Evolutionary conservation across 305 asterid species (phyloP).

Genomic region (Ajuga reptans): DNA sequence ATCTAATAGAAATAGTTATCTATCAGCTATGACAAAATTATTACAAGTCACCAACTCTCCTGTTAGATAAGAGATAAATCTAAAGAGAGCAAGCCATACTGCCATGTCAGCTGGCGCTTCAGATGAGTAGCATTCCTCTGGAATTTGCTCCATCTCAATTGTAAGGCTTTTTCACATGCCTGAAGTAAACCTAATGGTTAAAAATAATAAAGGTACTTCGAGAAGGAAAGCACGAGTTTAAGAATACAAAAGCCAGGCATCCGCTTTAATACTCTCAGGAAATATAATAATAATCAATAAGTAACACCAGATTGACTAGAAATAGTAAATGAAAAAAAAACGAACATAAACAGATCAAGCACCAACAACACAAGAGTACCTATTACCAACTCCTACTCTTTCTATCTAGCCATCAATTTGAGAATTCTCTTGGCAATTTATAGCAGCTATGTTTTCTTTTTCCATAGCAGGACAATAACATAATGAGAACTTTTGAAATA

Average conservation of each 20-base stretch:
- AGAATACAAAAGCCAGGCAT: constrained; percentile 3
- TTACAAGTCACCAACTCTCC: constrained; percentile 14
- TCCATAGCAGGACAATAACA: background rate
- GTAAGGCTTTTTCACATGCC: constrained; percentile 66
- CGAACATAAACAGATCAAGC: background rate
- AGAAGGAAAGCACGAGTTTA: constrained; percentile 10
- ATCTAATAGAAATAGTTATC: constrained; percentile 36
- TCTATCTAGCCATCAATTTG: background rate
- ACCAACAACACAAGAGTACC: background rate
- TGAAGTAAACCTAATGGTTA: constrained; percentile 25
- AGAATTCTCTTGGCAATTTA: constrained; percentile 13
- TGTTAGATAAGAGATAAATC: constrained; percentile 10
- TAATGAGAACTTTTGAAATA: constrained; percentile 14
- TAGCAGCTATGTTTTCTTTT: constrained; percentile 9
- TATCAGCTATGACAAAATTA: constrained; percentile 19
- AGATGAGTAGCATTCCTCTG: constrained; percentile 60
- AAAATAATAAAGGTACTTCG: background rate
- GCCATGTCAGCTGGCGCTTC: constrained; percentile 82
- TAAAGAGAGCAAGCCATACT: constrained; percentile 46
- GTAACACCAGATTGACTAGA: constrained; percentile 6
- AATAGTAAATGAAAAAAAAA: background rate
- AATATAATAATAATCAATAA: background rate
- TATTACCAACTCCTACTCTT: background rate
- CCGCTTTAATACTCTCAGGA: background rate
- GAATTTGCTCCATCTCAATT: constrained; percentile 53